Evolutionary conservation across 331 rosid species (phyloP).

Genomic region (Quercus lobata): DNA sequence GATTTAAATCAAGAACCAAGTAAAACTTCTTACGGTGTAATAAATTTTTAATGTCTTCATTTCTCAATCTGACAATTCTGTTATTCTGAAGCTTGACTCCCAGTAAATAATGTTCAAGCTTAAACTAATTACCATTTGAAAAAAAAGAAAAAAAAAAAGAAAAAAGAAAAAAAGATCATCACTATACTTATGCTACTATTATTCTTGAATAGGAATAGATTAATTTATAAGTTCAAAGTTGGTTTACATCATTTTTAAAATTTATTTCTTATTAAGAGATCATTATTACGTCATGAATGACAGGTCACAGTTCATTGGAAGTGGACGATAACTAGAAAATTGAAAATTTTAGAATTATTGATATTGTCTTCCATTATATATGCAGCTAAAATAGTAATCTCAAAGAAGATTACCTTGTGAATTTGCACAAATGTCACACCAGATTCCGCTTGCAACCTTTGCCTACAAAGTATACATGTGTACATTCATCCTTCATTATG

Average conservation of each 20-base stretch:
- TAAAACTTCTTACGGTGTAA: conserved; percentile 47
- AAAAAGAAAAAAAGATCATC: no score
- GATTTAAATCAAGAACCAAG: conserved; percentile 79
- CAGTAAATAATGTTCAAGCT: background rate
- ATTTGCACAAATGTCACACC: no score
- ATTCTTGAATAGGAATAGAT: background rate
- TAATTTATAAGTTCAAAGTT: background rate
- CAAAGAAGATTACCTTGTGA: background rate
- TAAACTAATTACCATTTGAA: background rate
- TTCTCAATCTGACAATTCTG: no score
- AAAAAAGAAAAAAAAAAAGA: no score
- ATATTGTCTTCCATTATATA: background rate
- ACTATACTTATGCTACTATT: background rate
- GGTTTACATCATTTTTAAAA: background rate
- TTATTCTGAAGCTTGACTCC: no score
- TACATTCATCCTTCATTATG: no score
- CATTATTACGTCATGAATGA: background rate
- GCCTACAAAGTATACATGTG: no score
- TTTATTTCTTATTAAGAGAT: background rate
- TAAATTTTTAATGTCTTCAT: conserved; percentile 48
- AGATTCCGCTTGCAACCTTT: no score
- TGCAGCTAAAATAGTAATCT: background rate
- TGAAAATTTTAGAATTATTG: background rate
- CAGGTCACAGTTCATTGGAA: background rate
- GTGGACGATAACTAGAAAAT: background rate